Conservation (phyloP, 2,329 filamentous ascomycete species). For the Lanzia echinophila region DNA sequence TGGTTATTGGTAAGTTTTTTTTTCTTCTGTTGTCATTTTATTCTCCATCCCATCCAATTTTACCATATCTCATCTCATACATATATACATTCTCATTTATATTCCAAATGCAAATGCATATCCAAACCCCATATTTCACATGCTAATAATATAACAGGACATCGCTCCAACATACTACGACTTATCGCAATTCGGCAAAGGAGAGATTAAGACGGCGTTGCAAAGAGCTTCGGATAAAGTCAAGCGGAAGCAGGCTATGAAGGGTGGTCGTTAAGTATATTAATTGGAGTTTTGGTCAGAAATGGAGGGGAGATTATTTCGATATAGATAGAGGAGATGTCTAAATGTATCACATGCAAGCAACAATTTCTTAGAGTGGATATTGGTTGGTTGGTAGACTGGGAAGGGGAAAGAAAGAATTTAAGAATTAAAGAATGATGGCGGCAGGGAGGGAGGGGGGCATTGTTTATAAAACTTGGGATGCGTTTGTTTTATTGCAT, state of each 20-base stretch:
- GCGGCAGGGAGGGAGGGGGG: no score
- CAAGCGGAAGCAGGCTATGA: conserved; percentile 41
- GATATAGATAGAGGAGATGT: no score
- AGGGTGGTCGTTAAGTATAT: conserved; percentile 16
- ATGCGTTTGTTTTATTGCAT: no score
- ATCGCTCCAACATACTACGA: conserved; percentile 94
- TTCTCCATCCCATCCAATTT: background rate
- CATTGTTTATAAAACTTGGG: no score
- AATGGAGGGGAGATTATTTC: no score
- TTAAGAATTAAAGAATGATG: no score
- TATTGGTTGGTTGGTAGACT: no score
- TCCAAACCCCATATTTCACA: conserved; percentile 11
- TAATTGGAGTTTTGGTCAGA: background rate
- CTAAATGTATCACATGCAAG: no score
- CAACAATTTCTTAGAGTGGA: no score
- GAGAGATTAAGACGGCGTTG: conserved; percentile 71
- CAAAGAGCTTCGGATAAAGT: conserved; percentile 52
- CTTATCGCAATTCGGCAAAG: conserved; percentile 71
- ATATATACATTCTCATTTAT: no score
- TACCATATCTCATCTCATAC: background rate
- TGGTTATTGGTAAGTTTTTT: conserved; percentile 72
- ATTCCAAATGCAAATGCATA: background rate
- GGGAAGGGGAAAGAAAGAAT: no score
- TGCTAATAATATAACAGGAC: conserved; percentile 54
- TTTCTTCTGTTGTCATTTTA: conserved; percentile 9